Base-by-base conservation (phyloP, 1,284 basidiomycete species). In the Sanghuangporus baumii region DNA sequence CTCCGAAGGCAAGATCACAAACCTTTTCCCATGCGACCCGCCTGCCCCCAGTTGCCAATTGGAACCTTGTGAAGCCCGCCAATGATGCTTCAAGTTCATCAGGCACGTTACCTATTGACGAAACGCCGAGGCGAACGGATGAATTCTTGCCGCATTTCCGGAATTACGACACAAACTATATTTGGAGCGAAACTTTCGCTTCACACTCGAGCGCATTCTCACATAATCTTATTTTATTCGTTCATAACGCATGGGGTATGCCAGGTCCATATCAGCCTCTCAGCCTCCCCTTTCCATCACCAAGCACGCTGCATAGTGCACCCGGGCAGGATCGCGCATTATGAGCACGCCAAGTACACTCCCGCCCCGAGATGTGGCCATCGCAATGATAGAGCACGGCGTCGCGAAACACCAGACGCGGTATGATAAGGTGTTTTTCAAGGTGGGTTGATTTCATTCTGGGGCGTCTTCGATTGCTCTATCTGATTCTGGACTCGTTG, bases 321-420 rank as follows among this genome's bases (percentile, higher is more conserved):
- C n/a, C 50, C 23, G n/a, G 31, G 26, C 6, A 11, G 50, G 20
- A 51, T 23, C 31, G 20, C 31, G 18, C 46, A 69, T 67, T 68
- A 65, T 72, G 9, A 67, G 70, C 46, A 62, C 73, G 41, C 75
- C 79, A 14, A 85, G 81, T 68, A 88, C 86, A 48, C 78, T 89
- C 68, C 81, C 77, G 66, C 87, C 86, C 51, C 75, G 76, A 9
- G 76, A 85, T 69, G 86, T 88, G 46, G 82, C 88, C 55, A 77
- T 75, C 11, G 74, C 74, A 57, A 79, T 89, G 74, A 76, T 89
- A 62, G 76, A 86, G 66, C 69, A 75, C 61, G 85, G 81, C 38
- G 76, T 88, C 16, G 71, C 71, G 18, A 89, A 89, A 71, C 87
- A 89, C 69, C 78, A 75, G 54, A 85, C 85, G 54, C 81, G 85